A percentile compares a stretch with the other conserved stretches of the same genome.
These are phyloP conservation scores for Ascochyta pisi DNA, from an alignment of 2,329 filamentous ascomycete species.

Conservation along the genomic window DNA sequence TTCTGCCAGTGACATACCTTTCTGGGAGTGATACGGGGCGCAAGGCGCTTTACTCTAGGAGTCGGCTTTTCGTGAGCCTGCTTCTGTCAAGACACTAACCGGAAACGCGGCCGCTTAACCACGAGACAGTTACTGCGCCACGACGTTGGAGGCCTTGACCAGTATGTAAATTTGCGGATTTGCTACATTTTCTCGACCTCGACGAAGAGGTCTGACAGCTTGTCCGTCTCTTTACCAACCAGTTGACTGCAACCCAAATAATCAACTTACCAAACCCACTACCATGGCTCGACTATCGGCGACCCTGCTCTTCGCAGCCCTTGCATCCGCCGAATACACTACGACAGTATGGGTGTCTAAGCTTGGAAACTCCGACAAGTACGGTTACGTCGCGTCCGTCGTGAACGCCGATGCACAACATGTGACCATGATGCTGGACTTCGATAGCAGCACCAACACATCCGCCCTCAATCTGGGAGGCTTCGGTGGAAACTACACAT, in stretches of 20 bases:
- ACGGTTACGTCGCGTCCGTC: constrained; percentile 13
- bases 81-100: constrained; percentile 3
- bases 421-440: constrained; percentile 6
- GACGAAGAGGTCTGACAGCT: too few relatives aligned
- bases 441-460: neutral
- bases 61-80: neutral
- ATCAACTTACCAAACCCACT: neutral
- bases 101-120: neutral
- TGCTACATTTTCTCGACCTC: neutral
- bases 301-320: constrained; percentile 5
- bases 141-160: constrained; percentile 4
- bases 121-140: constrained; percentile 5
- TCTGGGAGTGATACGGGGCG: neutral
- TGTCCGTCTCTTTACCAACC: too few relatives aligned
- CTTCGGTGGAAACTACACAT: neutral
- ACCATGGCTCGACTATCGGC: constrained; percentile 1
- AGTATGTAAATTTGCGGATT: constrained; percentile 2
- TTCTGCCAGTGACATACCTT: neutral
- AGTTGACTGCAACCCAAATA: neutral
- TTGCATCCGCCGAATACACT: constrained; percentile 7
- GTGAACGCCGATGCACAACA: constrained; percentile 11
- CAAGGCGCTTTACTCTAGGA: neutral
- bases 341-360: constrained; percentile 13
- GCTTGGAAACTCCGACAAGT: constrained; percentile 5
- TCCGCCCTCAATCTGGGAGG: constrained; percentile 2